Conservation (phyloP, 2,329 filamentous ascomycete species). For the Lojkania enalia region DNA sequence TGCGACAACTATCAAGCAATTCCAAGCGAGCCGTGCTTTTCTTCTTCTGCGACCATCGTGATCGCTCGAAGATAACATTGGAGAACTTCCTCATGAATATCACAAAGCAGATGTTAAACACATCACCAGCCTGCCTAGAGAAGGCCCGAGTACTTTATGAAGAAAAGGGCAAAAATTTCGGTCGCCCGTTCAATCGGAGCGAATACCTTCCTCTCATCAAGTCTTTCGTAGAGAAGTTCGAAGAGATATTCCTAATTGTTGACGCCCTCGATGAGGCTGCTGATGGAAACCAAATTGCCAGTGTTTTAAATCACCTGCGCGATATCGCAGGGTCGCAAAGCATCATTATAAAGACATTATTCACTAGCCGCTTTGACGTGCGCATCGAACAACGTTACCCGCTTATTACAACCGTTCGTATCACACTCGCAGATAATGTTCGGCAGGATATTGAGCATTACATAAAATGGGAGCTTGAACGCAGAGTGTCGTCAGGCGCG, state of each 20-base stretch:
- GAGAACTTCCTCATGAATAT: constrained; percentile 6
- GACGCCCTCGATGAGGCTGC: constrained; percentile 6
- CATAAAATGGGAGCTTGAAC: background rate
- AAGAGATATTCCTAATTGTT: constrained; percentile 1
- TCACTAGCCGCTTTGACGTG: constrained; percentile 8
- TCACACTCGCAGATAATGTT: constrained; percentile 7
- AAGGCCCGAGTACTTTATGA: constrained; percentile 2
- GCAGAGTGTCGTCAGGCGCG: background rate
- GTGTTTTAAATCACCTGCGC: background rate
- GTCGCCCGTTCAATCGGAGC: background rate
- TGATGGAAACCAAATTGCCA: background rate
- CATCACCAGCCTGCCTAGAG: constrained; percentile 1
- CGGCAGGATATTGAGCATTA: constrained; percentile 7
- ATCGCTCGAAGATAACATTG: constrained; percentile 2
- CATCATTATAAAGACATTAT: background rate
- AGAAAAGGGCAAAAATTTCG: constrained; percentile 1
- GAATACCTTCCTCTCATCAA: constrained; percentile 4
- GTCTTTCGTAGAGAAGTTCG: background rate
- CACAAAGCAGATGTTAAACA: constrained; percentile 8
- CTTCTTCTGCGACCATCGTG: constrained; percentile 14
- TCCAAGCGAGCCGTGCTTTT: constrained; percentile 1
- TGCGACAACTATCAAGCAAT: background rate
- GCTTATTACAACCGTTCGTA: background rate
- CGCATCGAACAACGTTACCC: background rate
- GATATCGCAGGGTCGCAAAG: background rate